Evolutionary conservation across 164 flowering plant genomes (phyloP), one percentile per base, ranked within the genome.

Genomic region (Chimonanthus salicifolius): DNA sequence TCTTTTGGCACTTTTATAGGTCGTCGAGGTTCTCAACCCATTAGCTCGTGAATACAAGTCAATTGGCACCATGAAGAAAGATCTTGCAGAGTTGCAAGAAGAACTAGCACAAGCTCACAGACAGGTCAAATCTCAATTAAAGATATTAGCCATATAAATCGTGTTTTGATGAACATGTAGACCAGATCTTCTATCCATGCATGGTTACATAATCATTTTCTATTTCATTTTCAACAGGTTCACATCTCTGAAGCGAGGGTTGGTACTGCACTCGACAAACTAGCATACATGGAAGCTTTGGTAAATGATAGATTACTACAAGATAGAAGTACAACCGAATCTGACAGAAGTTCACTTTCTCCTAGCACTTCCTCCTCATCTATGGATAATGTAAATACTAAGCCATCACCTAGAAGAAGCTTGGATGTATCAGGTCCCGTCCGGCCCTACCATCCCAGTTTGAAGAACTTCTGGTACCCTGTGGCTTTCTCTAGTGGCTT

Each of bases 401-500:
- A 80, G 75, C 6, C 66, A 62, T 84, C 84, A 0, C 74, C 15
- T 11, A 54, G 84, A 54, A 92, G 82, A 80, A 82, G 81, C 73
- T 82, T 93, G 79, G 84, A 93, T 74, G 90, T 93, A 10, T 90
- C 98, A 0, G 99, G 99, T 72, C 99, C 99, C 18, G 94, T 90
- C 49, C 87, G 86, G 76, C 80, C 87, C 20, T 93, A 93, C 74
- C 84, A 89, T 82, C 85, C 93, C 2, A 76, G 75, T 54, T 78
- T 95, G 82, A 95, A 92, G 83, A 95, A 95, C 68, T 95, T 92
- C 78, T 95, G 99, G 99, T 93, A 90, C 72, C 99, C 99, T 3
- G 94, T 88, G 67, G 97, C 99, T 48, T 95, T 95, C 82, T 82
- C 98, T 48, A 15, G 74, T n/a, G 97, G 87, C 78, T 83, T 93